Evolutionary conservation across 768 basidiomycete genomes (phyloP).

Genomic region (Ramaria rubella): DNA sequence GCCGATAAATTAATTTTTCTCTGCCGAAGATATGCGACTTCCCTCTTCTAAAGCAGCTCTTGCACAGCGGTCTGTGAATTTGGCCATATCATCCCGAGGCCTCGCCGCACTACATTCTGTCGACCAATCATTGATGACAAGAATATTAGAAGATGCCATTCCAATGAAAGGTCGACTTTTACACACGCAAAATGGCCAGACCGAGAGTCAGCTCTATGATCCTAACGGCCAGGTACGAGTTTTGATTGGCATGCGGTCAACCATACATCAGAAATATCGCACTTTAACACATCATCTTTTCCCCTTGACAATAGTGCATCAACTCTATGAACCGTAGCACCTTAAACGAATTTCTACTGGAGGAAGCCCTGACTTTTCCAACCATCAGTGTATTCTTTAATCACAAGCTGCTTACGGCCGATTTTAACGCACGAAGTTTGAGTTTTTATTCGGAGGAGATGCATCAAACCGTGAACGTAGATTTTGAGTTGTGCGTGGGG

Average conservation of each 20-base stretch:
- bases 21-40: slow-evolving; percentile 59
- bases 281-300: not conserved
- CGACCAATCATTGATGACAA: slow-evolving; percentile 59
- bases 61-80: slow-evolving; percentile 88
- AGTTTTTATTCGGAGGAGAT: slow-evolving; percentile 41
- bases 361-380: slow-evolving; percentile 56
- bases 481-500: slow-evolving; percentile 80
- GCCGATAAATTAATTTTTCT: slow-evolving; percentile 12
- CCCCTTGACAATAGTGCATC: slow-evolving; percentile 57
- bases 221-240: slow-evolving; percentile 73
- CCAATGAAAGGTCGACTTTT: slow-evolving; percentile 97
- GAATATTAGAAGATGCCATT: slow-evolving; percentile 73
- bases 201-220: slow-evolving; percentile 84
- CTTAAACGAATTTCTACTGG: slow-evolving; percentile 79
- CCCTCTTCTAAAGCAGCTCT: slow-evolving; percentile 57
- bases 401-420: slow-evolving; percentile 69
- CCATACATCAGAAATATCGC: not conserved
- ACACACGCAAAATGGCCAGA: slow-evolving; percentile 64
- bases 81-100: slow-evolving; percentile 91
- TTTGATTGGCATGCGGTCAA: slow-evolving; percentile 7
- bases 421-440: slow-evolving; percentile 64
- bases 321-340: slow-evolving; percentile 88
- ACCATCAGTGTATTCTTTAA: slow-evolving; percentile 71
- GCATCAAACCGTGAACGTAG: slow-evolving; percentile 37
- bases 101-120: slow-evolving; percentile 81